Base-by-base conservation (phyloP, 2,329 filamentous ascomycete species). In the Colletotrichum aenigma region DNA sequence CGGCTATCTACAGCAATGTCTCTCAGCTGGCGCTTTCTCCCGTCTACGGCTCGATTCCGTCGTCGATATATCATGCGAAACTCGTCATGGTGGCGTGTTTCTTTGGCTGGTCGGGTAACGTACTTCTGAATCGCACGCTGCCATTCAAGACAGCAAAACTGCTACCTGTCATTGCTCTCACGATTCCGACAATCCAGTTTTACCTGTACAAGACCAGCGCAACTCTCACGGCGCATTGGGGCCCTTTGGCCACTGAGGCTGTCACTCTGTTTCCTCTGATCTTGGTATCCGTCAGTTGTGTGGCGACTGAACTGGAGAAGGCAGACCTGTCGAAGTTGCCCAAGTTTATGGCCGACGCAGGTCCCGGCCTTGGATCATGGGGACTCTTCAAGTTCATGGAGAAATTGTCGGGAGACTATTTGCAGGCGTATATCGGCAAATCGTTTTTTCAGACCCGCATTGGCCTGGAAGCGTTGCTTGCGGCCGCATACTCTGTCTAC, bases 21-120 rank as follows among this genome's bases (percentile, higher is more conserved):
- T 96, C 94, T 1, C 92, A 95, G 81, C 88, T 96, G 77, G 93
- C 91, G 52, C 88, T 98, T 38, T 94, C 95, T 24, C 97, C 97
- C 3, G 94, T 97, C 13, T 98, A 97, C 84, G 97, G 97, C 68
- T 92, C 93, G 18, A 94, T 98, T 48, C 94, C 96, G 2, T 89
- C 95, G 1, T 90, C 91, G 2, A 88, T 93, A 78, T 94, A 93
- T 83, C 96, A 98, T 83, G 86, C 89, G 67, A 90, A 91, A 81
- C 89, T 92, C 76, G 87, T 95, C 77, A 92, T 92, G 79, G 86
- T 90, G 5, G 92, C 91, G 32, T 91, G 92, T 76, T 93, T 96
- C 77, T 83, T 92, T 18, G 95, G 95, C 38, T 95, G 95, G 90
- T 89, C 94, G 10, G 88, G 90, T 30, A 94, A 94, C 81, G 82